Percentiles rank a stretch among this genome's conserved stretches.
phyloP scores from a whole-genome alignment of 2,329 filamentous ascomycete genomes.

The Aphanoascus verrucosus region DNA sequence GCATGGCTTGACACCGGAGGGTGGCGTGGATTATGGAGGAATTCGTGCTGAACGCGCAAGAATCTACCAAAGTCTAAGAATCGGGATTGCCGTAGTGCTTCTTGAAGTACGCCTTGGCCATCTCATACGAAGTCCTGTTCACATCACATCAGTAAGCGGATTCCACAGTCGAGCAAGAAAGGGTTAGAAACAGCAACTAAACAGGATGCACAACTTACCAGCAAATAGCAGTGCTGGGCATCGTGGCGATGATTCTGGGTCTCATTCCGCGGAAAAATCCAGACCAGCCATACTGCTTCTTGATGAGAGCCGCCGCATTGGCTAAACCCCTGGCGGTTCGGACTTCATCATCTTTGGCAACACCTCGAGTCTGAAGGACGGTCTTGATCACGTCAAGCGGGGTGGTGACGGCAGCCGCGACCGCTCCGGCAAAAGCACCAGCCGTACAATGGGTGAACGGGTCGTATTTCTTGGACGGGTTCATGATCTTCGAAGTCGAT shows the following conservation, averaged over 20 bases:
- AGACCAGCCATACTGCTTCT: slow-evolving; percentile 67
- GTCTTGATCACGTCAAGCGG: slow-evolving; percentile 98
- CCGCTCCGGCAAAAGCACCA: slow-evolving; percentile 81
- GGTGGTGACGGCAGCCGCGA: slow-evolving; percentile 87
- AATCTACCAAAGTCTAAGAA: slow-evolving; percentile 12
- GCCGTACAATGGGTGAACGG: slow-evolving; percentile 88
- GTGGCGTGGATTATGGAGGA: neutral
- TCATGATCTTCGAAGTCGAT: slow-evolving; percentile 87
- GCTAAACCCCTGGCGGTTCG: slow-evolving; percentile 72
- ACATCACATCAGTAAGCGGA: slow-evolving; percentile 11
- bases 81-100: slow-evolving; percentile 21
- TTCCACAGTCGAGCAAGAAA: neutral
- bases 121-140: slow-evolving; percentile 52
- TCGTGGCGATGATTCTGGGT: slow-evolving; percentile 85
- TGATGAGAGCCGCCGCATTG: slow-evolving; percentile 69
- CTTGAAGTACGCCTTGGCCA: slow-evolving; percentile 59
- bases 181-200: neutral
- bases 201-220: slow-evolving; percentile 50
- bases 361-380: slow-evolving; percentile 83
- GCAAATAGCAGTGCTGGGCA: slow-evolving; percentile 99
- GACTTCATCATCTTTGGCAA: slow-evolving; percentile 67
- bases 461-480: slow-evolving; percentile 68
- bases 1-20: neutral
- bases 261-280: slow-evolving; percentile 92
- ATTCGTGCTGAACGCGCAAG: neutral